These are phyloP conservation scores for Circinella umbellata DNA, from an alignment of 371 early-diverging fungal genomes.

Conservation along the genomic window DNA sequence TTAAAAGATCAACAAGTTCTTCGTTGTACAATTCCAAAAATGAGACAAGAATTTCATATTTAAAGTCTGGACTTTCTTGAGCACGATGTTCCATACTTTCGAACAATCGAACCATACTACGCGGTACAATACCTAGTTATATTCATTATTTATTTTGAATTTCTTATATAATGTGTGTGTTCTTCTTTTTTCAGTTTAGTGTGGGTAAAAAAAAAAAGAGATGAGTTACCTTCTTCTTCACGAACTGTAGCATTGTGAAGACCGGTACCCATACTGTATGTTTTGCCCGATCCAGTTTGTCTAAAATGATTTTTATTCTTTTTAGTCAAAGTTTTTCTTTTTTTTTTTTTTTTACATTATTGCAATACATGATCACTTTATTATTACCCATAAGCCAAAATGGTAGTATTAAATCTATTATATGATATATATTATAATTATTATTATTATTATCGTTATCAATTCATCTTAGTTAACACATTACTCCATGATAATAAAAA, in stretches of 20 bases:
- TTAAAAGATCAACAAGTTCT: slow-evolving; percentile 86
- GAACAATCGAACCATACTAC: slow-evolving; percentile 78
- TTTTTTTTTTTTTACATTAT: slow-evolving; percentile 26
- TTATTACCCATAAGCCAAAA: slow-evolving; percentile 94
- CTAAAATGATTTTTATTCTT: slow-evolving; percentile 19
- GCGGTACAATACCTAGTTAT: slow-evolving; percentile 82
- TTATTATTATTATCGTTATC: not conserved
- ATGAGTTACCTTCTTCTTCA: slow-evolving; percentile 36
- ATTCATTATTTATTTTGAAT: not conserved
- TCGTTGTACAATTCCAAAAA: slow-evolving; percentile 99
- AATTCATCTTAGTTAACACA: not conserved
- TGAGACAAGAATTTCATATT: slow-evolving; percentile 72
- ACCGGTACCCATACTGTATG: slow-evolving; percentile 55
- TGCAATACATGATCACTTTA: not conserved
- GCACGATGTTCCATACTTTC: slow-evolving; percentile 35
- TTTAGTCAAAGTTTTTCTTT: not conserved
- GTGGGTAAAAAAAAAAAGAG: too few relatives aligned
- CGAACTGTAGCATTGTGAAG: slow-evolving; percentile 37
- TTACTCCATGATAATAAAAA: too few relatives aligned
- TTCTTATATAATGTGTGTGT: not conserved
- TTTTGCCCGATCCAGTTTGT: slow-evolving; percentile 66
- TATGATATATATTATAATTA: not conserved
- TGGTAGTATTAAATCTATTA: slow-evolving; percentile 82
- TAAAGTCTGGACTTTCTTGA: slow-evolving; percentile 27
- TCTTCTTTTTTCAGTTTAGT: too few relatives aligned